Base-by-base conservation (phyloP, 495 filamentous ascomycete species). In the Polyplosphaeria fusca region DNA sequence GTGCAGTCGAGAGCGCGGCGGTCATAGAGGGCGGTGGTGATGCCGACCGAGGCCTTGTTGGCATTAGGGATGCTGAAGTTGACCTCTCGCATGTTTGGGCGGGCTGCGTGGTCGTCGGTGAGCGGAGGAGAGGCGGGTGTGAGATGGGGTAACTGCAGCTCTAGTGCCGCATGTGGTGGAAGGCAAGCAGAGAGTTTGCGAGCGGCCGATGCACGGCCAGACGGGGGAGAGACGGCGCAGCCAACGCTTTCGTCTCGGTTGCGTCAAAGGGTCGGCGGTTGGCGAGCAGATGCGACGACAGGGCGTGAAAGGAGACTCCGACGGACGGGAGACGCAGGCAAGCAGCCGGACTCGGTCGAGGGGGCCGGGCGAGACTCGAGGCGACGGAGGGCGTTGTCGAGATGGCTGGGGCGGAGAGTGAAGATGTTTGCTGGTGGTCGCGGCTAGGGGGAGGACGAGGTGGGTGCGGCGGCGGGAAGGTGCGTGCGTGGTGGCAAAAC, bases 21-120 rank as follows among this genome's bases (percentile, higher is more conserved):
- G 72, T 98, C 93, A 71, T 98, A 98, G 57, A 98, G 82, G 69
- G 92, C 94, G 41, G 93, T 96, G 60, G 93, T 97, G 77, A 98
- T 98, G 65, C 93, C 92, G 70, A 98, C 93, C 52, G 93, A 95
- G 62, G 93, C 93, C 84, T 97, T 98, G 77, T 98, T 98, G 80
- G 94, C 91, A 81, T 93, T 95, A 30, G 93, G 93, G 69, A 98
- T 96, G 75, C 93, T 96, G 75, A 97, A 98, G 73, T 98, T 98
- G 77, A 96, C 90, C 82, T 98, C 93, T 74, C 93, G 88, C 93
- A 98, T 97, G 61, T 73, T 83, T 62, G 63, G 4, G 47, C 12
- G 28, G 16, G 43, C 37, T 11, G 25, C 27, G 60, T 47, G 27
- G 38, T 14, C 28, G 20, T 16, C 20, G 30, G 14, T 16, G 20